Conservation (phyloP, 371 early-diverging fungal species). For the Mucor racemosus region DNA sequence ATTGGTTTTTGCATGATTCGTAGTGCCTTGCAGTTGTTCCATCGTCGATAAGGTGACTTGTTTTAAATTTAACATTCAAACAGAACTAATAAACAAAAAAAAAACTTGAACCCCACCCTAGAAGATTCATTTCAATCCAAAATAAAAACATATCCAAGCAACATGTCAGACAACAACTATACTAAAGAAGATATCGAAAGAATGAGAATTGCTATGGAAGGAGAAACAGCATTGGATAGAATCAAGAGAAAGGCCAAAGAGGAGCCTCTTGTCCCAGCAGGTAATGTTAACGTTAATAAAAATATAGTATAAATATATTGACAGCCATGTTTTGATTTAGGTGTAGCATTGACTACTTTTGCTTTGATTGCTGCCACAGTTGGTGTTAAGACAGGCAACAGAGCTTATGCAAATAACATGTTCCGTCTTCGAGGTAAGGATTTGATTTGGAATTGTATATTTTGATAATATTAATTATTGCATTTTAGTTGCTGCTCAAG, state of each 20-base stretch:
- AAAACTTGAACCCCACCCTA: not conserved
- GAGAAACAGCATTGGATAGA: conserved; percentile 44
- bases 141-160: not conserved
- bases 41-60: not conserved
- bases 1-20: too few species aligned
- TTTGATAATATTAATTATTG: not conserved
- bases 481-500: conserved; percentile 49
- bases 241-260: conserved; percentile 52
- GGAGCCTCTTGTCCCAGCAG: conserved; percentile 59
- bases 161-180: conserved; percentile 23
- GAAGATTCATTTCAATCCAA: not conserved
- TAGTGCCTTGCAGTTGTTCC: too few species aligned
- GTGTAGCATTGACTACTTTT: conserved; percentile 58
- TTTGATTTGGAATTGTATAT: not conserved
- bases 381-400: conserved; percentile 53
- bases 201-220: conserved; percentile 47
- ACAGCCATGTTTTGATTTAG: conserved; percentile 7
- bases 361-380: conserved; percentile 53
- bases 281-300: conserved; percentile 17
- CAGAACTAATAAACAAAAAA: not conserved
- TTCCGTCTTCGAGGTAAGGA: conserved; percentile 51
- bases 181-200: conserved; percentile 44
- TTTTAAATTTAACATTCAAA: not conserved
- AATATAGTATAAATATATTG: not conserved
- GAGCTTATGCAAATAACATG: conserved; percentile 57